A percentile compares a stretch with the other conserved stretches of the same genome.
phyloP scores from a whole-genome alignment of 305 asterid genomes.

The Solanum chacoense region DNA sequence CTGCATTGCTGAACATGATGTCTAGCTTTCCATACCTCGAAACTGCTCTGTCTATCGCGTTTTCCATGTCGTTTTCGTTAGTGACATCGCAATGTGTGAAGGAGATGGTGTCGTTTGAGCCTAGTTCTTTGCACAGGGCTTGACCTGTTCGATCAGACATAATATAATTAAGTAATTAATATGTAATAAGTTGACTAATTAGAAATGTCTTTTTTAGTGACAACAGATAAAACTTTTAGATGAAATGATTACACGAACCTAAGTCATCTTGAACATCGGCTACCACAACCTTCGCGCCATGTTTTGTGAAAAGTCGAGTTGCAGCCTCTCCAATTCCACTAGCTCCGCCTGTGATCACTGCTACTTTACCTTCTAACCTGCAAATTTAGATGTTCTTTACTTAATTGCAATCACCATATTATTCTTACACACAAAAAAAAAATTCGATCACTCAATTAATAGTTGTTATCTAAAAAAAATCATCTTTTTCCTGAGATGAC shows the following conservation, averaged over 20 bases:
- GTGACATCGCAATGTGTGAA: constrained; percentile 8
- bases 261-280: not conserved
- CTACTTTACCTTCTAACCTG: constrained; percentile 4
- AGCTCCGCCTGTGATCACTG: constrained; percentile 1
- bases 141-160: not conserved
- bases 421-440: not conserved
- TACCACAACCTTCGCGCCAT: not conserved
- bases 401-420: not conserved
- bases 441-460: not conserved
- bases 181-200: not conserved
- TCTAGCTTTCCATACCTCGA: constrained; percentile 11
- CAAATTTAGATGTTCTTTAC: not conserved
- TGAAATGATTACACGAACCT: not conserved
- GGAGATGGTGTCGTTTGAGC: not conserved
- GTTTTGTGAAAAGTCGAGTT: not conserved
- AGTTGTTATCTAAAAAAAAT: not conserved
- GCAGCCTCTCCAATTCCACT: not conserved
- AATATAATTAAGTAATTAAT: not conserved
- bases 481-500: not conserved
- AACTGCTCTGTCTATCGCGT: constrained; percentile 2
- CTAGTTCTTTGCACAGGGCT: not conserved
- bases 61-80: not conserved
- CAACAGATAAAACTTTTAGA: not conserved
- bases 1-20: constrained; percentile 18
- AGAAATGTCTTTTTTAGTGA: not conserved